phyloP scores from a whole-genome alignment of 2,329 filamentous ascomycete species.

The Graphilbum fragrans region DNA sequence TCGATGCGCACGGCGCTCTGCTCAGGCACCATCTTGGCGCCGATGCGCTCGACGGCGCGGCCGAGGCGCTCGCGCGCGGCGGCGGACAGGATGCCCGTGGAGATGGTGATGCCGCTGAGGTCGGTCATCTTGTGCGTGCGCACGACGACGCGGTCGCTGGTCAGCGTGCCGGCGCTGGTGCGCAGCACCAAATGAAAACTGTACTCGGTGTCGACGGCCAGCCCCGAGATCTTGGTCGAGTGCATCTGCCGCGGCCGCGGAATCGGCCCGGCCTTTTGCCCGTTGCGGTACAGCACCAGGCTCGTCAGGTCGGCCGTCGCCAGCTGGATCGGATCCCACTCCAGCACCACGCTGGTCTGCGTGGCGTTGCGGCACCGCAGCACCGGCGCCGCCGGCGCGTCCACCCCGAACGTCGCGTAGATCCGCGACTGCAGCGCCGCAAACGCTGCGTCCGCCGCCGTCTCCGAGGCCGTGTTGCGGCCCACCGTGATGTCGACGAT shows the following conservation, averaged over 20 bases:
- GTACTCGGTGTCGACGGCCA: constrained; percentile 95
- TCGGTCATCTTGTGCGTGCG: constrained; percentile 99
- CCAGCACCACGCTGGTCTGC: constrained; percentile 94
- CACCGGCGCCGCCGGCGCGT: constrained; percentile 62
- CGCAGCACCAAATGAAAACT: constrained; percentile 84
- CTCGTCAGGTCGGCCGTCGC: constrained; percentile 86
- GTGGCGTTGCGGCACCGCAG: constrained; percentile 94
- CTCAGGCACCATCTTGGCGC: constrained; percentile 63
- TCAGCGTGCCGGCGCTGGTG: constrained; percentile 79
- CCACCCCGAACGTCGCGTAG: constrained; percentile 71
- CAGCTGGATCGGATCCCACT: constrained; percentile 92
- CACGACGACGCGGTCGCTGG: constrained; percentile 72
- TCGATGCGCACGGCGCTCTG: constrained; percentile 79
- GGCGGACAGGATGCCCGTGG: constrained; percentile 71
- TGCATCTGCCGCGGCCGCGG: constrained; percentile 77
- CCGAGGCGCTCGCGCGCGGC: constrained; percentile 60
- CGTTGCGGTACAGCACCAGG: constrained; percentile 86
- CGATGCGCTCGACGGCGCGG: constrained; percentile 72
- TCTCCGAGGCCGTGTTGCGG: constrained; percentile 73
- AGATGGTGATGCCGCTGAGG: constrained; percentile 87
- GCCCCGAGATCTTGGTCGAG: constrained; percentile 90
- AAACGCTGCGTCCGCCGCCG: constrained; percentile 63
- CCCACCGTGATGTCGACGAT: constrained; percentile 96
- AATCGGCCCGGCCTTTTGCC: constrained; percentile 91
- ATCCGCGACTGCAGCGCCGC: constrained; percentile 79